Evolutionary conservation across 176 grass and related monocot species (phyloP).

Genomic region (Sorghum bicolor): Sorghum_bicolor_NCBIv3 NC_012875.2:49743001-49743500

Average conservation of each 20-base stretch:
- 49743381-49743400: conserved; percentile 1
- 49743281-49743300: conserved; percentile 32
- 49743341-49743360: conserved; percentile 24
- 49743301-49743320: conserved; percentile 6
- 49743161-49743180: not conserved
- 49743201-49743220: conserved; percentile 25
- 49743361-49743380: not conserved
- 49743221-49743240: conserved; percentile 25
- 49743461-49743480: conserved; percentile 13
- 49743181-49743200: conserved; percentile 10
- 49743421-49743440: conserved; percentile 45
- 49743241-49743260: conserved; percentile 12
- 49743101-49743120: conserved; percentile 18
- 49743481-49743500: conserved; percentile 32
- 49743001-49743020: not conserved
- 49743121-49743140: conserved; percentile 37
- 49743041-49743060: conserved; percentile 6
- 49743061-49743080: conserved; percentile 12
- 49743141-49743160: conserved; percentile 18
- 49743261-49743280: conserved; percentile 15
- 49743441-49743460: conserved; percentile 17
- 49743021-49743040: not conserved
- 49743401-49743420: not conserved
- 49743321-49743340: conserved; percentile 28
- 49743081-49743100: conserved; percentile 15